Evolutionary conservation across 176 grass and related monocot species (phyloP).

Genomic region (Avena eriantha): DNA sequence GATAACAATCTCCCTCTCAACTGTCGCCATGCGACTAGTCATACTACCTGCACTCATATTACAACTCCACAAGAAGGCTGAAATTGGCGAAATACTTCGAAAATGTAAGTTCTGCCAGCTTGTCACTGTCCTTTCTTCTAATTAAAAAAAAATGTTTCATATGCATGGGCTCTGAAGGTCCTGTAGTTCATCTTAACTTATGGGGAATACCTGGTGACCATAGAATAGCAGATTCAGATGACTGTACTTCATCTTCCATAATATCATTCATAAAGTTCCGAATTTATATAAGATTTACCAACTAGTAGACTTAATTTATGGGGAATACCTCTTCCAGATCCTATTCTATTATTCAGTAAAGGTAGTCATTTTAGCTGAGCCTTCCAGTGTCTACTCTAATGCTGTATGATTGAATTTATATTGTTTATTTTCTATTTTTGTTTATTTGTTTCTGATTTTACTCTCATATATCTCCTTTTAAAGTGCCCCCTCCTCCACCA

Average conservation of each 20-base stretch:
- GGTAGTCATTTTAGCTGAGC: not conserved
- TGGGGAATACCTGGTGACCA: not conserved
- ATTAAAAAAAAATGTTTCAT: not conserved
- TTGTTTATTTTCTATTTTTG: conserved; percentile 35
- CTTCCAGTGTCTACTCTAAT: conserved; percentile 21
- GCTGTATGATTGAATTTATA: conserved; percentile 22
- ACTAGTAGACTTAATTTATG: not conserved
- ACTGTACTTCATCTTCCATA: not conserved
- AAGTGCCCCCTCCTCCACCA: conserved; percentile 74
- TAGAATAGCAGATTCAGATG: not conserved
- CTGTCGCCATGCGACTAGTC: conserved; percentile 74
- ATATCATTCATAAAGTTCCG: conserved; percentile 17
- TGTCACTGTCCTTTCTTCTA: not conserved
- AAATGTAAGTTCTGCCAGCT: conserved; percentile 59
- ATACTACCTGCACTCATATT: conserved; percentile 75
- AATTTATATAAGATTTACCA: not conserved
- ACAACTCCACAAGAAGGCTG: conserved; percentile 70
- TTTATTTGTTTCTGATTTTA: conserved; percentile 50
- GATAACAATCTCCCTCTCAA: conserved; percentile 80
- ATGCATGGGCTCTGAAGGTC: not conserved
- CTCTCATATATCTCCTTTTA: conserved; percentile 61
- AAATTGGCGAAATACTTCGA: conserved; percentile 55
- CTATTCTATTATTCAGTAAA: conserved; percentile 15
- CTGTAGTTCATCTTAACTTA: too few relatives aligned
- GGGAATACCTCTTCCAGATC: conserved; percentile 8